Percentiles rank a stretch among this genome's conserved stretches.
phyloP scores from a whole-genome alignment of 345 rosid species.

The Arabidopsis suecica region DNA sequence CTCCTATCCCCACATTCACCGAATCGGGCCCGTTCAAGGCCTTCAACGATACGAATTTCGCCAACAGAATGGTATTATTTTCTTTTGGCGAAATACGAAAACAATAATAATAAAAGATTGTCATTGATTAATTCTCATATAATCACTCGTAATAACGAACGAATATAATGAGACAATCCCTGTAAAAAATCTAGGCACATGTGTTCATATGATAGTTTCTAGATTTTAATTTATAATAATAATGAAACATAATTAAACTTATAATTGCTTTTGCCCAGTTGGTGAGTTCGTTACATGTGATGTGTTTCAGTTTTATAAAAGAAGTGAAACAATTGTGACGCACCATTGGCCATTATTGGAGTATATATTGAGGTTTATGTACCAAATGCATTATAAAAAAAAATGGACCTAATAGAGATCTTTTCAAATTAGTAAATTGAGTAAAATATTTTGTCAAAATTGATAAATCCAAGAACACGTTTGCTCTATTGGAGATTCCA shows the following conservation, averaged over 20 bases:
- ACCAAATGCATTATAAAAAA: conserved; percentile 10
- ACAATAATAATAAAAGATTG: neutral
- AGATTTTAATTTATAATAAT: neutral
- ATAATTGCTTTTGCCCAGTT: conserved; percentile 27
- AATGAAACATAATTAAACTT: conserved; percentile 9
- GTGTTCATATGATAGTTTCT: conserved; percentile 30
- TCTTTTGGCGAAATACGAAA: neutral
- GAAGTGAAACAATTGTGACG: conserved; percentile 31
- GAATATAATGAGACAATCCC: conserved; percentile 26
- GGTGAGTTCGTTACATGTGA: conserved; percentile 41
- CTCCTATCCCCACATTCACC: conserved; percentile 1
- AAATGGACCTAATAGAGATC: neutral
- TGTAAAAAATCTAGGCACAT: conserved; percentile 33
- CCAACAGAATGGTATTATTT: neutral
- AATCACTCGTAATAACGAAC: conserved; percentile 14
- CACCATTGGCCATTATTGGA: conserved; percentile 25
- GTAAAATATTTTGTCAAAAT: neutral
- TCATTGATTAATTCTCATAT: neutral
- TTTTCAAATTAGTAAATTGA: neutral
- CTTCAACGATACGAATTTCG: neutral
- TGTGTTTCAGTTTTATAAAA: conserved; percentile 27
- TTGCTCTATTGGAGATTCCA: conserved; percentile 3
- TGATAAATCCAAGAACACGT: conserved; percentile 15
- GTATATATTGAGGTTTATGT: conserved; percentile 12
- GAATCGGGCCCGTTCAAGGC: neutral